Evolutionary conservation across 768 basidiomycete genomes (phyloP), one percentile per base, ranked within the genome.

Genomic region (Mycena albidolilacea): DNA sequence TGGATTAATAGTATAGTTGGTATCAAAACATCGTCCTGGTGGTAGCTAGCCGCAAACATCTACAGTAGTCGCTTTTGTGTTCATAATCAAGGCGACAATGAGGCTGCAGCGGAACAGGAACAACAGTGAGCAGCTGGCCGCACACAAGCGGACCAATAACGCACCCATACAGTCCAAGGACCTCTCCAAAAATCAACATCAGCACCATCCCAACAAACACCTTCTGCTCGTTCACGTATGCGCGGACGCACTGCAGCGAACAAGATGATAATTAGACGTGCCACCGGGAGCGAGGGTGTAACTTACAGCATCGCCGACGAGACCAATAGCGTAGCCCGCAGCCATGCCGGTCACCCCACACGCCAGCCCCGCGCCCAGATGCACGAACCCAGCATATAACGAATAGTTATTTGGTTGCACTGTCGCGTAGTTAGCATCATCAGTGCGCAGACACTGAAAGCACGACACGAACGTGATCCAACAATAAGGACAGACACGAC

Each of bases 121-220:
- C 48, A n/a, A 7, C 14, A 41, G 17, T 73, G 46, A 46, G 67
- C 59, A 12, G 30, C 59, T 54, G 21, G 59, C 15, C 46, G 9
- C 57, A 41, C 23, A 63, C 46, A 30, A 44, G 38, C 46, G 43
- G 65, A 60, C 4, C 62, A 23, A 50, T 6, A 44, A 83, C 91
- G 74, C 79, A 93, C 91, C 94, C 95, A 78, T 95, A 96, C 67
- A 97, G 82, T 46, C 97, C 97, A 70, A 98, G 85, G 30, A 98
- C 97, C 82, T 97, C 96, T 8, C 91, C 92, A 76, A 96, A 96
- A 75, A 96, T 96, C 79, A 99, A 91, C 75, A 99, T 97, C 52
- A 99, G 91, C 21, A 99, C 96, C 97, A 98, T 98, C 8, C 93
- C 87, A 23, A 98, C 97, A 80, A 97, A 98, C 37, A 98, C 91